These are phyloP conservation scores for Phytophthora fragariaefolia DNA, from an alignment of 352 stramenopile genomes.

Conservation along the genomic window DNA sequence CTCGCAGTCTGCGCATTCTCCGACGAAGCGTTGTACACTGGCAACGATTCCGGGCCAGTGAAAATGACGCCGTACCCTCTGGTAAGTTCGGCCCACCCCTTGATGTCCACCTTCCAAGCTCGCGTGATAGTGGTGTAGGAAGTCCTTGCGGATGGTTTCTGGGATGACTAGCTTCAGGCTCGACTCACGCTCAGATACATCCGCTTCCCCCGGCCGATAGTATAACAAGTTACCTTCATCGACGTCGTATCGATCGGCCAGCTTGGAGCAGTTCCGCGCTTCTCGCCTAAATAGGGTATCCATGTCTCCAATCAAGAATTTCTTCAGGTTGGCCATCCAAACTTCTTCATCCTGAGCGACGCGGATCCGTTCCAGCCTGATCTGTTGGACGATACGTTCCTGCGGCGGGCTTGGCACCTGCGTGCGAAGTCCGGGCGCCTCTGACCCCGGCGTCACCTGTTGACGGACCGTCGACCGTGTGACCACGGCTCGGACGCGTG, in stretches of 20 bases:
- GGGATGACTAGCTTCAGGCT: not conserved
- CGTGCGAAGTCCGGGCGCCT: too few species aligned
- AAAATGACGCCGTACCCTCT: not conserved
- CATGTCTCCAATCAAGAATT: not conserved
- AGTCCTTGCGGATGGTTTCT: not conserved
- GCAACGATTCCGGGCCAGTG: not conserved
- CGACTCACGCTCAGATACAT: not conserved
- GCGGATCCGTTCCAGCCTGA: not conserved
- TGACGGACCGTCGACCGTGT: too few species aligned
- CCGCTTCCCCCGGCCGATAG: too few species aligned
- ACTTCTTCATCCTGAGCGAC: conserved; percentile 7
- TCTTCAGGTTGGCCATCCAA: conserved; percentile 2
- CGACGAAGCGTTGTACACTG: not conserved
- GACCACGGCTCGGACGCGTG: not conserved
- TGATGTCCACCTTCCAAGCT: conserved; percentile 9
- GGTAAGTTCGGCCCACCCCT: conserved; percentile 4
- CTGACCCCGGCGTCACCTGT: too few species aligned
- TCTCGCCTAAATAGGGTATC: not conserved
- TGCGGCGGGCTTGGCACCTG: not conserved
- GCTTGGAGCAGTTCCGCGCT: not conserved
- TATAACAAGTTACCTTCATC: too few species aligned
- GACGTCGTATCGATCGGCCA: not conserved
- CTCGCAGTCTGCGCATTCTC: conserved; percentile 4
- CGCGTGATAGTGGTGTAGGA: conserved; percentile 18
- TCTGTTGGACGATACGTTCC: not conserved